These are phyloP conservation scores for Amyloporia xantha DNA, from an alignment of 768 basidiomycete species.

Conservation along the genomic window DNA sequence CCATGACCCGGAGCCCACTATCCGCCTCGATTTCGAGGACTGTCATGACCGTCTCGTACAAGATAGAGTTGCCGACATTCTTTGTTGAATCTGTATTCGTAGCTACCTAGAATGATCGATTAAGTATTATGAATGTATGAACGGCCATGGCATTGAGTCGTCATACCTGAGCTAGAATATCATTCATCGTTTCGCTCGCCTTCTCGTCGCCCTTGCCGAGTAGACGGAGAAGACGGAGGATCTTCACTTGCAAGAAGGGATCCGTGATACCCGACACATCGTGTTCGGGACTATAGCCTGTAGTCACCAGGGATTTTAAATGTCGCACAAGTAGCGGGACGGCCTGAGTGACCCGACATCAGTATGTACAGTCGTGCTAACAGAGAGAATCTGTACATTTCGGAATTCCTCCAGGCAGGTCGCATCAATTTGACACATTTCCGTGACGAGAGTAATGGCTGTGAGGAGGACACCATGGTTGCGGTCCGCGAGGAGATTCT, in stretches of 20 bases:
- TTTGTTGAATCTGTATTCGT: slow-evolving; percentile 97
- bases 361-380: slow-evolving; percentile 42
- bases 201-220: slow-evolving; percentile 79
- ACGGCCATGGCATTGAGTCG: slow-evolving; percentile 20
- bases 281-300: slow-evolving; percentile 97
- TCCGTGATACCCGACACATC: slow-evolving; percentile 99
- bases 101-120: slow-evolving; percentile 64
- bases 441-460: slow-evolving; percentile 90
- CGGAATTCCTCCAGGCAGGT: slow-evolving; percentile 78
- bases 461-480: slow-evolving; percentile 95
- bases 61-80: slow-evolving; percentile 96
- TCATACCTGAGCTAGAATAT: slow-evolving; percentile 86
- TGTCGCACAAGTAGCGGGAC: slow-evolving; percentile 92
- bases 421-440: slow-evolving; percentile 84
- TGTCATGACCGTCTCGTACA: slow-evolving; percentile 96
- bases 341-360: slow-evolving; percentile 42
- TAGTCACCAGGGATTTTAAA: slow-evolving; percentile 89
- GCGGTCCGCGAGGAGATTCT: slow-evolving; percentile 86
- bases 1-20: slow-evolving; percentile 93
- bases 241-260: slow-evolving; percentile 91
- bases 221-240: slow-evolving; percentile 81
- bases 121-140: background rate
- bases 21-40: slow-evolving; percentile 98
- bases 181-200: slow-evolving; percentile 96
- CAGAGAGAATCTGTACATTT: slow-evolving; percentile 46